Evolutionary conservation across 2,329 filamentous ascomycete genomes (phyloP).

Genomic region (Colletotrichum noveboracense): DNA sequence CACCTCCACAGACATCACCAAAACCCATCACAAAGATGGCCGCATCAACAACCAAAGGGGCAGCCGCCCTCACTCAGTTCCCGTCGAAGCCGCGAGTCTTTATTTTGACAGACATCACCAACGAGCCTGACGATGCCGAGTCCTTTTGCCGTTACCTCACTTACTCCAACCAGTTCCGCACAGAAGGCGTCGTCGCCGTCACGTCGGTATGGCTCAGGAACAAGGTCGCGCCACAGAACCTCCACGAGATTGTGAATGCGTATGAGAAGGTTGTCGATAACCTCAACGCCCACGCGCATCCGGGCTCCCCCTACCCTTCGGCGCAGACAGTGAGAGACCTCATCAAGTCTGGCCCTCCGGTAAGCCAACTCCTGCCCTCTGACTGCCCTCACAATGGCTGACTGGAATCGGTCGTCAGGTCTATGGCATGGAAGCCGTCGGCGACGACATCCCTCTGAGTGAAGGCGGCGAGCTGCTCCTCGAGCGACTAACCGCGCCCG

Average conservation of each 20-base stretch:
- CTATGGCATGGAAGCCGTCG: slow-evolving; percentile 38
- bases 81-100: slow-evolving; percentile 40
- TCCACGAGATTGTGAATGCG: slow-evolving; percentile 47
- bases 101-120: slow-evolving; percentile 48
- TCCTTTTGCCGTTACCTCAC: slow-evolving; percentile 49
- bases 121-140: slow-evolving; percentile 51
- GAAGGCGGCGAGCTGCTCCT: slow-evolving; percentile 49
- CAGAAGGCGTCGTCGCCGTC: slow-evolving; percentile 47
- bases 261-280: slow-evolving; percentile 50
- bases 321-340: slow-evolving; percentile 38
- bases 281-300: slow-evolving; percentile 52
- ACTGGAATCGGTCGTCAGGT: slow-evolving; percentile 21
- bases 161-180: slow-evolving; percentile 52
- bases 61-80: neutral
- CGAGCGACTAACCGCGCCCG: slow-evolving; percentile 25
- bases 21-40: neutral
- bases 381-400: neutral
- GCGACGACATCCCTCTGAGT: slow-evolving; percentile 33
- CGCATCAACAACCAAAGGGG: neutral
- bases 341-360: slow-evolving; percentile 41
- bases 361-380: slow-evolving; percentile 15
- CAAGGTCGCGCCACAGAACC: slow-evolving; percentile 44
- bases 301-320: slow-evolving; percentile 44
- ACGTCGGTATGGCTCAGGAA: slow-evolving; percentile 51
- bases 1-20: neutral